A percentile compares a stretch with the other conserved stretches of the same genome.
phyloP scores from a whole-genome alignment of 2,329 filamentous ascomycete species.

The Verticillium zaregamsianum region DNA sequence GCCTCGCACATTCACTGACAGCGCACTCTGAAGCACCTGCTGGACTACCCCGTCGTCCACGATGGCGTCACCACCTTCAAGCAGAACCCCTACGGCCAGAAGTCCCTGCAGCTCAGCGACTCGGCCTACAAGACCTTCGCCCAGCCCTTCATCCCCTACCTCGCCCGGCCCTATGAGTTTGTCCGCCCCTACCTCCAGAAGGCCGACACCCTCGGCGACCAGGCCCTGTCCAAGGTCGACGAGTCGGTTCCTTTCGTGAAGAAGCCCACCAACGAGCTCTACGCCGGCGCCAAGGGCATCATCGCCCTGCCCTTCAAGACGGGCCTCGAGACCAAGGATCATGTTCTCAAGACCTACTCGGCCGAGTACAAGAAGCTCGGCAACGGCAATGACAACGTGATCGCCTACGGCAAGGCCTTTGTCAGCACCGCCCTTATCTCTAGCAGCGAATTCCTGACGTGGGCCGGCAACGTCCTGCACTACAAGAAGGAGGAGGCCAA shows the following conservation, averaged over 20 bases:
- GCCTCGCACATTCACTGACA: background rate
- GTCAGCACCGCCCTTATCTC: conserved; percentile 65
- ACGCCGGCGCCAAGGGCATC: conserved; percentile 57
- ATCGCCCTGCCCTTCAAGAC: conserved; percentile 61
- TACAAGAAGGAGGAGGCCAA: conserved; percentile 60
- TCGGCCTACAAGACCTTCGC: conserved; percentile 73
- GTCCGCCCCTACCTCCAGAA: conserved; percentile 80
- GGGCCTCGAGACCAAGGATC: conserved; percentile 57
- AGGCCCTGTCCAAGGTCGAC: conserved; percentile 66
- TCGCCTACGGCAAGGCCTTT: conserved; percentile 67
- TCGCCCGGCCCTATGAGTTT: conserved; percentile 75
- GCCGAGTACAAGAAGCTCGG: conserved; percentile 60
- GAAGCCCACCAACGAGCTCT: conserved; percentile 69
- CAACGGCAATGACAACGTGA: conserved; percentile 57
- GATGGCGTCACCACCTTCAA: conserved; percentile 77
- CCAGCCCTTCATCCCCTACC: conserved; percentile 72
- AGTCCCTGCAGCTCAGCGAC: conserved; percentile 71
- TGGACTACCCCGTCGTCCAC: conserved; percentile 77
- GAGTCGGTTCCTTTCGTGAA: conserved; percentile 68
- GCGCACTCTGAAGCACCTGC: conserved; percentile 61
- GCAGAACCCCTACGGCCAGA: conserved; percentile 76
- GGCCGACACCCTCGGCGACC: conserved; percentile 73
- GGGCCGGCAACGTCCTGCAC: conserved; percentile 54
- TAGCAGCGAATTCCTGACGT: conserved; percentile 59
- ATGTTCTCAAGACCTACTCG: conserved; percentile 53